Base-by-base conservation (phyloP, 495 filamentous ascomycete genomes). In the Lepidopterella palustris region DNA sequence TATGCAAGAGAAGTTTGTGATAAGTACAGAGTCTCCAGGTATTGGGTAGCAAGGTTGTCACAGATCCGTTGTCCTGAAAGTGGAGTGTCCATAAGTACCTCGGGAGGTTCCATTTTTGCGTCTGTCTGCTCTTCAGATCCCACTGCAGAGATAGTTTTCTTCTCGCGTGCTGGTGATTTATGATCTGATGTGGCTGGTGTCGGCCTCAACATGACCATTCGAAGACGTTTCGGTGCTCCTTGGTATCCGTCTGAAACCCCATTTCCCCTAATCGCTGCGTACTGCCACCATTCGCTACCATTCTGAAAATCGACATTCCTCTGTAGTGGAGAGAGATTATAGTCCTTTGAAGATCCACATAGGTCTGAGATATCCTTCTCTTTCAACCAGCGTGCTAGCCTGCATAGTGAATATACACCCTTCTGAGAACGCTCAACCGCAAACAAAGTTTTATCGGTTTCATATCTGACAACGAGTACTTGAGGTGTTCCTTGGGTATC, bases 1-100 rank as follows among this genome's bases (percentile, higher is more conserved):
- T 96, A 98, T 62, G 92, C 95, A 65, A 97, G 74, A 11, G 93
- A 93, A 23, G 90, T 87, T 84, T 91, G 93, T 5, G 93, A 93
- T 42, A 90, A 77, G 74, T 97, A 97, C n/a, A 97, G 77, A 18
- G 87, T 83, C 48, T 97, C 88, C 47, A 90, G 72, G 74, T 97
- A 97, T 61, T 96, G 89, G 26, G 75, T 79, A 57, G 84, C 77
- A 65, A 92, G 81, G 57, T 79, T 85, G 47, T 85, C 81, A 57
- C 88, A 80, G 5, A 88, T 80, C 32, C 84, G 81, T 45, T 84
- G 78, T 13, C 87, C 76, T 29, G 82, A 84, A 9, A 54, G 76
- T 20, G 63, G 59, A 59, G 55, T 23, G 13, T 53, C 63, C 24
- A 45, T 45, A 5, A 49, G 8, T 50, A 50, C 26, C 15, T 21